phyloP scores from a whole-genome alignment of 768 basidiomycete genomes.

The Megacollybia marginata region DNA sequence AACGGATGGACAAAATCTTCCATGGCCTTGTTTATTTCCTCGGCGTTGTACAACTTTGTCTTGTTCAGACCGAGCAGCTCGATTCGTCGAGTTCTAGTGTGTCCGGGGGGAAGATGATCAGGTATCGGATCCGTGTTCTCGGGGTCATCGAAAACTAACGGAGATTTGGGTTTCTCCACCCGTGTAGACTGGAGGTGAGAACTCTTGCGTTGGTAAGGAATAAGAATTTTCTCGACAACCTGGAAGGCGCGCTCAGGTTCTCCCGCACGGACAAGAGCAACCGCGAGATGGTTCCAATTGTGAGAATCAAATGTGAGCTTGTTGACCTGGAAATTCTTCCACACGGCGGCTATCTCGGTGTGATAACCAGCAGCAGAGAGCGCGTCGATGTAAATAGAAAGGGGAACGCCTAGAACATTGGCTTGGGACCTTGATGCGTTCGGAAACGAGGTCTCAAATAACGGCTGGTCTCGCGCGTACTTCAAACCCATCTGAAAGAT shows the following conservation, averaged over 20 bases:
- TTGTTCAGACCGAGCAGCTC: too few relatives aligned
- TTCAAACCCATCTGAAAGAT: constrained; percentile 53
- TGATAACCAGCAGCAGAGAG: constrained; percentile 61
- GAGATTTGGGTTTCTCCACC: constrained; percentile 27
- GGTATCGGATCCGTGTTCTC: constrained; percentile 6
- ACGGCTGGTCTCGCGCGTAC: constrained; percentile 23
- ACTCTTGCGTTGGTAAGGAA: constrained; percentile 43
- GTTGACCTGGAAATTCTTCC: constrained; percentile 52
- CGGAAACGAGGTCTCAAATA: constrained; percentile 14
- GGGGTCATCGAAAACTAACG: constrained; percentile 31
- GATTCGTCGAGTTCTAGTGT: too few relatives aligned
- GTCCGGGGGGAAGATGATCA: not conserved
- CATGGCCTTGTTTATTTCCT: not conserved
- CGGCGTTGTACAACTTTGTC: not conserved
- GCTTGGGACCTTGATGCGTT: constrained; percentile 18
- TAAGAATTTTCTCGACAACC: constrained; percentile 68
- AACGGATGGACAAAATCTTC: constrained; percentile 53
- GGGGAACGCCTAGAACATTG: constrained; percentile 64
- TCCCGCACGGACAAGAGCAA: constrained; percentile 73
- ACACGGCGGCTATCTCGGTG: constrained; percentile 50
- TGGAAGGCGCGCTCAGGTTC: constrained; percentile 80
- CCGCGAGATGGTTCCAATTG: constrained; percentile 86
- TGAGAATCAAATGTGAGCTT: constrained; percentile 80
- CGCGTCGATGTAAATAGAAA: constrained; percentile 78
- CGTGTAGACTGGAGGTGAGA: constrained; percentile 15